Percentiles rank a stretch among this genome's conserved stretches.
These are phyloP conservation scores for Hypocrella siamensis DNA, from an alignment of 2,329 filamentous ascomycete species.

Conservation along the genomic window DNA sequence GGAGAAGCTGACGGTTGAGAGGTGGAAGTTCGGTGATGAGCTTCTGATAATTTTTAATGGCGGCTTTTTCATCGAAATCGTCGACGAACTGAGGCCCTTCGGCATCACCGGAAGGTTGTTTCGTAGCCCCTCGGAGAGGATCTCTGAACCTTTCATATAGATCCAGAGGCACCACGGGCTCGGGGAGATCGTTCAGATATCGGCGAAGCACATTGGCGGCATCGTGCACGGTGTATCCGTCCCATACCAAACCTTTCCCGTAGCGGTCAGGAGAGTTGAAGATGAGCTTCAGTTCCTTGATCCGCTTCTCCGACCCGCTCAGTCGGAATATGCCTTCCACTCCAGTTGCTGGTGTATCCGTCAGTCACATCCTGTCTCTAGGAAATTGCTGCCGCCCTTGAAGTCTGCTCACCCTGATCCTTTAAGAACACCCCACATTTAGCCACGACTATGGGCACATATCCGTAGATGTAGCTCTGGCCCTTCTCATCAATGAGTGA, in stretches of 20 bases:
- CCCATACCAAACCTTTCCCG: conserved; percentile 93
- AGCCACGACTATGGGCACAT: conserved; percentile 94
- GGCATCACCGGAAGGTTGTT: conserved; percentile 54
- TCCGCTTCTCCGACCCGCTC: conserved; percentile 91
- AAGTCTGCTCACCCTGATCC: conserved; percentile 59
- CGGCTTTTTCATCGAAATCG: conserved; percentile 43
- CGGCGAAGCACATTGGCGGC: conserved; percentile 89
- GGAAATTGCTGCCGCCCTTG: background rate
- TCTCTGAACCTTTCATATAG: conserved; percentile 86
- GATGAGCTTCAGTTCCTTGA: conserved; percentile 83
- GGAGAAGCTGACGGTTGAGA: conserved; percentile 78
- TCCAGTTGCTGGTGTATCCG: conserved; percentile 65
- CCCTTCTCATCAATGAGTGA: conserved; percentile 86
- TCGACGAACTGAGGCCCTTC: conserved; percentile 57
- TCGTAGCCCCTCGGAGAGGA: conserved; percentile 57
- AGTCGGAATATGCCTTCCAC: conserved; percentile 94
- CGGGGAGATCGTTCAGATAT: conserved; percentile 90
- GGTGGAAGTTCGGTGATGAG: conserved; percentile 88
- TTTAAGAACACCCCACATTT: conserved; percentile 97
- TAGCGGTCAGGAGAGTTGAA: conserved; percentile 94
- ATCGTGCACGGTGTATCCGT: conserved; percentile 95
- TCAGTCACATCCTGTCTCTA: conserved; percentile 6
- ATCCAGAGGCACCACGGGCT: conserved; percentile 88
- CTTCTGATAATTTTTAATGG: conserved; percentile 71
- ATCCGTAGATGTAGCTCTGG: conserved; percentile 94